Evolutionary conservation across 2,329 filamentous ascomycete genomes (phyloP).

Genomic region (Aspergillus fumigatiaffinis): DNA sequence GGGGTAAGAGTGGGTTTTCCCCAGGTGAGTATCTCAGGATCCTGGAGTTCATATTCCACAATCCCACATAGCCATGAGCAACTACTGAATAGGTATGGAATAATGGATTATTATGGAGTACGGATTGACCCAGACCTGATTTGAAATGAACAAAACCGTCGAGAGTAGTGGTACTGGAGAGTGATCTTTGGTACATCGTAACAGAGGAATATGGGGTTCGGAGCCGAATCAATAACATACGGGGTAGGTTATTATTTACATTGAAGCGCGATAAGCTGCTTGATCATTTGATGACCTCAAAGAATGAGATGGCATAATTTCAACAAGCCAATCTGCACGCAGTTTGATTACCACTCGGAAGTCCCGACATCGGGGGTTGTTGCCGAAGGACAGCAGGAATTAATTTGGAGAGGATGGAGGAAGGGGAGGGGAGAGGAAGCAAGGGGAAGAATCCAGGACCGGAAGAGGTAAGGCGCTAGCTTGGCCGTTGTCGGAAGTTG

Average conservation of each 20-base stretch:
- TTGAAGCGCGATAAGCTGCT: conserved; percentile 21
- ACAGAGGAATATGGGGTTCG: neutral
- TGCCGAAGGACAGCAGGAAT: neutral
- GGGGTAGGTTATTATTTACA: neutral
- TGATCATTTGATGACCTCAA: conserved; percentile 28
- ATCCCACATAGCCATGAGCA: neutral
- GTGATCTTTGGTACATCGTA: neutral
- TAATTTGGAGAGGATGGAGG: neutral
- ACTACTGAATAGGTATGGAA: too few species aligned
- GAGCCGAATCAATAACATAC: neutral
- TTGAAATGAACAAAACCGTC: too few species aligned
- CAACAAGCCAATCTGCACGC: conserved; percentile 15
- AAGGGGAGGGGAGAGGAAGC: neutral
- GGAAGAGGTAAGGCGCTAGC: conserved; percentile 15
- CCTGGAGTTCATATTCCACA: neutral
- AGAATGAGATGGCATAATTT: conserved; percentile 22
- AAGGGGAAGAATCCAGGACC: conserved; percentile 14
- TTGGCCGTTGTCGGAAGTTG: conserved; percentile 31
- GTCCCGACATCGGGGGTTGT: conserved; percentile 28
- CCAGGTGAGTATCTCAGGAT: neutral
- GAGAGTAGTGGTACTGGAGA: too few species aligned
- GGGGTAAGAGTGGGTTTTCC: neutral
- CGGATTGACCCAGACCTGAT: too few species aligned
- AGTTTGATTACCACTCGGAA: conserved; percentile 14
- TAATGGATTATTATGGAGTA: too few species aligned